These are phyloP conservation scores for Paraphoma sp. DNA, from an alignment of 2,329 filamentous ascomycete genomes.

Conservation along the genomic window DNA sequence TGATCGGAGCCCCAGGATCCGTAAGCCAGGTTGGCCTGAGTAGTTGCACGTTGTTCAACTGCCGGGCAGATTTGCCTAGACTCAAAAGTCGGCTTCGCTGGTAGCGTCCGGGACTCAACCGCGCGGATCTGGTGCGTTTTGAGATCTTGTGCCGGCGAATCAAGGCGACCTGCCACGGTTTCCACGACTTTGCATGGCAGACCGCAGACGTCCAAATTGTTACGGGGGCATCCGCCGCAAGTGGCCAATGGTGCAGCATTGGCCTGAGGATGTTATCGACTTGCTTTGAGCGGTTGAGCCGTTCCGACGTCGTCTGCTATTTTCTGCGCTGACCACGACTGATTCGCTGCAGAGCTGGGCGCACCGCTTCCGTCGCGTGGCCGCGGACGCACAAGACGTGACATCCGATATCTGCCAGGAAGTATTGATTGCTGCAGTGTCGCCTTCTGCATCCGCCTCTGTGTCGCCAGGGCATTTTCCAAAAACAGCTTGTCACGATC, in stretches of 20 bases:
- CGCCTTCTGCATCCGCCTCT: slow-evolving; percentile 5
- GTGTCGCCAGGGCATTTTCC: not conserved
- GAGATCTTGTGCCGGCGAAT: slow-evolving; percentile 22
- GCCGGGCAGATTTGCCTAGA: slow-evolving; percentile 31
- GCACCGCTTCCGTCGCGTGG: slow-evolving; percentile 22
- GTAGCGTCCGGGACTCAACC: slow-evolving; percentile 19
- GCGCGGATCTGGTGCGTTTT: slow-evolving; percentile 23
- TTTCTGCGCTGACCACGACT: not conserved
- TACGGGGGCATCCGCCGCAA: slow-evolving; percentile 19
- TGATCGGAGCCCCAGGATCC: slow-evolving; percentile 18
- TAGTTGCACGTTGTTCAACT: slow-evolving; percentile 21
- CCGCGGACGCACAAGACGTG: slow-evolving; percentile 6
- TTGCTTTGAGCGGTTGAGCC: not conserved
- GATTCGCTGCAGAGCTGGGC: slow-evolving; percentile 6
- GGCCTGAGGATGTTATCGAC: slow-evolving; percentile 8
- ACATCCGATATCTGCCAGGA: slow-evolving; percentile 14
- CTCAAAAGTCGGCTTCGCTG: slow-evolving; percentile 15
- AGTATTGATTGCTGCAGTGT: slow-evolving; percentile 31
- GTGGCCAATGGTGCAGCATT: slow-evolving; percentile 16
- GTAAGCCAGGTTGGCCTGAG: slow-evolving; percentile 17
- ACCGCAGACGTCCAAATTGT: too few species aligned
- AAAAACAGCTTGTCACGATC: slow-evolving; percentile 19
- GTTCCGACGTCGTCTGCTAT: not conserved
- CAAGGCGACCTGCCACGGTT: slow-evolving; percentile 17
- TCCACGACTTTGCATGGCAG: not conserved